Evolutionary conservation across 2,329 filamentous ascomycete genomes (phyloP).

Genomic region (Beauveria bassiana): DNA sequence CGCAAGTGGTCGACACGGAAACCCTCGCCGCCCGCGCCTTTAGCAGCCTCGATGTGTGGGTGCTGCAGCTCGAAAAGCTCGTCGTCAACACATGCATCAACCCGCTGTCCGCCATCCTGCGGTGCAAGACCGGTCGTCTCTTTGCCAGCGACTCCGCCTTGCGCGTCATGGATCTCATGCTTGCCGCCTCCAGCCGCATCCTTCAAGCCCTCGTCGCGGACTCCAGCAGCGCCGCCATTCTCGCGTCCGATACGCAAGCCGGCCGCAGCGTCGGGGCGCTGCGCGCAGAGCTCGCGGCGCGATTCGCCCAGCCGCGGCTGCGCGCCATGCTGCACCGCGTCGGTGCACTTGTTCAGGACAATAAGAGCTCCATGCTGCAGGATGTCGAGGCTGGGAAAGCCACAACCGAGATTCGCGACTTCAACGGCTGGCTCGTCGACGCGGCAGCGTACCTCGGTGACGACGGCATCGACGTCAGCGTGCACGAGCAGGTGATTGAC

Average conservation of each 20-base stretch:
- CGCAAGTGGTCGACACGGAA: conserved; percentile 34
- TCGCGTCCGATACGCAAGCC: conserved; percentile 18
- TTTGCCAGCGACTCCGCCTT: conserved; percentile 47
- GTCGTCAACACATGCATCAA: conserved; percentile 76
- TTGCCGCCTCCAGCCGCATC: conserved; percentile 69
- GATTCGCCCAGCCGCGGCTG: conserved; percentile 37
- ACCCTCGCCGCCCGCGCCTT: conserved; percentile 34
- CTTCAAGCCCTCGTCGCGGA: conserved; percentile 61
- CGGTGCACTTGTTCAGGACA: conserved; percentile 40
- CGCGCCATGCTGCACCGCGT: conserved; percentile 38
- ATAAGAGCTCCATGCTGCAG: conserved; percentile 57
- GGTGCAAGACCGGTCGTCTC: conserved; percentile 70
- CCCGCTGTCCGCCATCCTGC: conserved; percentile 71
- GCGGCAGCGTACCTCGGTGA: conserved; percentile 31
- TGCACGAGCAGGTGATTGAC: conserved; percentile 33
- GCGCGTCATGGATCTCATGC: conserved; percentile 57
- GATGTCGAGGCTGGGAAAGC: conserved; percentile 42
- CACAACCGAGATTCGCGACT: conserved; percentile 47
- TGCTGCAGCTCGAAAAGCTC: conserved; percentile 76
- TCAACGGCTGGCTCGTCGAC: conserved; percentile 52
- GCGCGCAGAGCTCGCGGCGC: conserved; percentile 20
- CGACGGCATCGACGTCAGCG: conserved; percentile 23
- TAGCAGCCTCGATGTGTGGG: conserved; percentile 37
- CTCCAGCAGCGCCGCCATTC: conserved; percentile 34
- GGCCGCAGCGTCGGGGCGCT: conserved; percentile 2